A percentile compares a stretch with the other conserved stretches of the same genome.
Evolutionary conservation across 2,329 filamentous ascomycete genomes (phyloP).

Genomic region (Coleophoma cylindrospora): DNA sequence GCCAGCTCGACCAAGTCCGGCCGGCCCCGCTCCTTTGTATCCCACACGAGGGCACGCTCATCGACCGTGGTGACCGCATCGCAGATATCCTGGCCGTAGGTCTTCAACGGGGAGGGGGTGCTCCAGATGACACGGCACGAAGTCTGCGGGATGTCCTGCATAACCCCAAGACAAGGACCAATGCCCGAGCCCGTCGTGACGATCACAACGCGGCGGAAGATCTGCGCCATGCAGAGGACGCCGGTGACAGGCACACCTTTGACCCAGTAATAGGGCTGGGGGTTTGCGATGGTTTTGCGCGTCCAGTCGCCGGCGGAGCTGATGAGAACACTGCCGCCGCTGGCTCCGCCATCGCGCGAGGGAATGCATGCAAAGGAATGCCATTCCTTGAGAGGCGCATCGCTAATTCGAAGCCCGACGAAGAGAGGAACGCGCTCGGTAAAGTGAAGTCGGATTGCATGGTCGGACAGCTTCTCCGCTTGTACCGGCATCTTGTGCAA

Average conservation of each 20-base stretch:
- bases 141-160: conserved; percentile 22
- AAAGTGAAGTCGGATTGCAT: conserved; percentile 53
- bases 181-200: conserved; percentile 34
- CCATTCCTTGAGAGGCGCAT: conserved; percentile 47
- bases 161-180: conserved; percentile 29
- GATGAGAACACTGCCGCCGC: conserved; percentile 48
- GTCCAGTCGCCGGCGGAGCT: conserved; percentile 58
- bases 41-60: conserved; percentile 26
- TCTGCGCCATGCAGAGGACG: conserved; percentile 28
- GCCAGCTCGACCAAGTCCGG: conserved; percentile 28
- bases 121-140: conserved; percentile 29
- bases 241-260: conserved; percentile 41
- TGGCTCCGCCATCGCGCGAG: conserved; percentile 28
- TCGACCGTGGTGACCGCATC: conserved; percentile 27
- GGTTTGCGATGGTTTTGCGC: conserved; percentile 41
- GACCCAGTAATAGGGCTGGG: conserved; percentile 46
- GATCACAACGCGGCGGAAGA: conserved; percentile 30
- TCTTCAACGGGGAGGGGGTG: conserved; percentile 27
- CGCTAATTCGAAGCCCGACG: conserved; percentile 40
- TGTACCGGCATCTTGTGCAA: conserved; percentile 43
- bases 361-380: conserved; percentile 56
- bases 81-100: conserved; percentile 28
- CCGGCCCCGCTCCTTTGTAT: conserved; percentile 27
- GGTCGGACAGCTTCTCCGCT: conserved; percentile 41
- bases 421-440: conserved; percentile 36